Base-by-base conservation (phyloP, 768 basidiomycete genomes). In the Pisolithus marmoratus region DNA sequence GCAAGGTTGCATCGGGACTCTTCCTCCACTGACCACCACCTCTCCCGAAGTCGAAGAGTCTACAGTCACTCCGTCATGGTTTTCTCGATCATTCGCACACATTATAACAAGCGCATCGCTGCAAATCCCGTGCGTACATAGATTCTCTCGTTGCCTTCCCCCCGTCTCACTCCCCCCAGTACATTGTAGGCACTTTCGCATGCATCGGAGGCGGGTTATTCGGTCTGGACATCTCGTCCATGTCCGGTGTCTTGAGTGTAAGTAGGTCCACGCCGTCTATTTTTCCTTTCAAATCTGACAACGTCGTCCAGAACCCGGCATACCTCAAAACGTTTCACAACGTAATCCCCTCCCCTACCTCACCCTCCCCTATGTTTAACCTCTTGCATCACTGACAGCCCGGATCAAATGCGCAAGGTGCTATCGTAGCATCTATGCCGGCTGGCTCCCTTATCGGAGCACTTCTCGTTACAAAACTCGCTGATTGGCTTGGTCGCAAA, bases 171-270 rank as follows among this genome's bases (percentile, higher is more conserved):
- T 46, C 12, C n/a, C 20, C 26, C n/a, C 55, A 87, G 85, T 87
- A 87, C 65, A 66, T 87, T 52, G 87, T 88, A 50, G 87, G 87
- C 27, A 81, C 84, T 17, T 89, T 89, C 68, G 86, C 87, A 66
- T 89, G 87, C 64, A 87, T 89, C 55, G 86, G 87, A 36, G 85
- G 86, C 58, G 84, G 84, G 46, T 78, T 89, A 36, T 89, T 88
- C 62, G 87, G 87, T 65, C 64, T 89, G 72, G 87, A 89, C 74
- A 87, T 89, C 61, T 85, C 85, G 60, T 88, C 85, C 62, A 88
- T 88, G 86, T 85, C 86, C 47, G 85, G 83, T 8, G 84, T 88
- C 48, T 68, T 88, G 57, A 84, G 64, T 50, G 80, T 82, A 58
- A 54, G 71, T 63, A 26, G 24, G 51, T 19, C 27, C 22, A 20